Percentiles rank a stretch among this genome's conserved stretches.
Conservation (phyloP, 2,329 filamentous ascomycete genomes). For the Sphaceloma murrayae region DNA sequence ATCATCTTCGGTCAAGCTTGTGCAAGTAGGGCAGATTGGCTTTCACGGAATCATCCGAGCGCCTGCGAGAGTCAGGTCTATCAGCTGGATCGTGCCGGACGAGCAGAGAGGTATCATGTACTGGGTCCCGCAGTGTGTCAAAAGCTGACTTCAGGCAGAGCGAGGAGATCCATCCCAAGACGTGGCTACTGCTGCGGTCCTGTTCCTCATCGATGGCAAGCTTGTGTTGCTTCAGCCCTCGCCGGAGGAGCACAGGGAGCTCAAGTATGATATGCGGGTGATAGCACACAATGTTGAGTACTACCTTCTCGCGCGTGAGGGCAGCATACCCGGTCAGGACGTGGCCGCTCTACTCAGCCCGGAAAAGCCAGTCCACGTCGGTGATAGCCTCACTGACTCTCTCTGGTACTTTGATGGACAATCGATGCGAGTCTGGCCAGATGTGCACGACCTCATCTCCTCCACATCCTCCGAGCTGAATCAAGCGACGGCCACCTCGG, state of each 20-base stretch:
- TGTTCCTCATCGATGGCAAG: slow-evolving; percentile 97
- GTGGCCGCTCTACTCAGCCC: slow-evolving; percentile 20
- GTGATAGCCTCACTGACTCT: slow-evolving; percentile 63
- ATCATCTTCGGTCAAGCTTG: slow-evolving; percentile 61
- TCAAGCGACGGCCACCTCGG: slow-evolving; percentile 62
- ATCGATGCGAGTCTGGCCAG: slow-evolving; percentile 78
- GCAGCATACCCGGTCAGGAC: slow-evolving; percentile 15
- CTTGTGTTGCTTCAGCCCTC: slow-evolving; percentile 85
- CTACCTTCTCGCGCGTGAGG: slow-evolving; percentile 80
- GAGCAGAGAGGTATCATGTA: slow-evolving; percentile 59
- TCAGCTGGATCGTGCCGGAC: slow-evolving; percentile 94
- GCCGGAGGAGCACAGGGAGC: slow-evolving; percentile 65
- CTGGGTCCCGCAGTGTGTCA: neutral
- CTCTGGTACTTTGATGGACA: slow-evolving; percentile 90
- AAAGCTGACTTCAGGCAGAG: slow-evolving; percentile 32
- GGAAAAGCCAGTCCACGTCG: slow-evolving; percentile 26
- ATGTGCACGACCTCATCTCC: slow-evolving; percentile 72
- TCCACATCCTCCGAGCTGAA: slow-evolving; percentile 56
- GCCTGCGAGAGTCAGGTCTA: slow-evolving; percentile 78
- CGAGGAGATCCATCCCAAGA: slow-evolving; percentile 94
- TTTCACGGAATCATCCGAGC: slow-evolving; percentile 94
- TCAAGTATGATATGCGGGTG: slow-evolving; percentile 98
- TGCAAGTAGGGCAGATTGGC: slow-evolving; percentile 95
- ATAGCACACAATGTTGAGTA: slow-evolving; percentile 95
- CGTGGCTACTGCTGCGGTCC: slow-evolving; percentile 81